Percentiles rank a stretch among this genome's conserved stretches.
These are phyloP conservation scores for Kuraishia borneana DNA, from an alignment of 805 yeast genomes.

Conservation along the genomic window DNA sequence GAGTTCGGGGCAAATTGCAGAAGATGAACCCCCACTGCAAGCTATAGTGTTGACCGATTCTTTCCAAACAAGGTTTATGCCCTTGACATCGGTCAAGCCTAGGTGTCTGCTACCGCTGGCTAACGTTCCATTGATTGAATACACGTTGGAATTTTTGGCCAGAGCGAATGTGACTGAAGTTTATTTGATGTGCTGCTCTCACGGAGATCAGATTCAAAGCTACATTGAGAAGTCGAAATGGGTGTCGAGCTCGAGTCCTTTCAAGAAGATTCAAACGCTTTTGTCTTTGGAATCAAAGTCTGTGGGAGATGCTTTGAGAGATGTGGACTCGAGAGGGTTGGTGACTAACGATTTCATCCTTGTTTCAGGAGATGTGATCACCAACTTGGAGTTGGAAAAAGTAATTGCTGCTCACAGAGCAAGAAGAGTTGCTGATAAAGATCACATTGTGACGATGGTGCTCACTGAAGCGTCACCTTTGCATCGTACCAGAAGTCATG, in stretches of 20 bases:
- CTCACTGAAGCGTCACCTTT: constrained; percentile 73
- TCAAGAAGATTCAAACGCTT: constrained; percentile 63
- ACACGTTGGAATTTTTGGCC: constrained; percentile 89
- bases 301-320: constrained; percentile 97
- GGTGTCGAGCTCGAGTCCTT: constrained; percentile 64
- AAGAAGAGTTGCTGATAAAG: constrained; percentile 67
- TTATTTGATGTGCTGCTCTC: constrained; percentile 79
- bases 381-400: constrained; percentile 72
- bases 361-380: constrained; percentile 92
- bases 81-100: constrained; percentile 76
- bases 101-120: constrained; percentile 89
- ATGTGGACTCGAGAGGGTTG: constrained; percentile 81
- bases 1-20: constrained; percentile 49
- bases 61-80: constrained; percentile 86
- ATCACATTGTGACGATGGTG: constrained; percentile 92
- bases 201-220: constrained; percentile 77
- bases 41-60: constrained; percentile 94
- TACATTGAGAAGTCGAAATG: constrained; percentile 72
- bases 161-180: constrained; percentile 87
- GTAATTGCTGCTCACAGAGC: constrained; percentile 65
- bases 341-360: constrained; percentile 84
- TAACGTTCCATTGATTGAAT: constrained; percentile 87
- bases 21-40: constrained; percentile 63
- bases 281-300: constrained; percentile 80
- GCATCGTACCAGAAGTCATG: constrained; percentile 73